Percentiles rank a stretch among this genome's conserved stretches.
Conservation (phyloP, 140 eudicot genomes). For the Bidens hawaiensis region DNA sequence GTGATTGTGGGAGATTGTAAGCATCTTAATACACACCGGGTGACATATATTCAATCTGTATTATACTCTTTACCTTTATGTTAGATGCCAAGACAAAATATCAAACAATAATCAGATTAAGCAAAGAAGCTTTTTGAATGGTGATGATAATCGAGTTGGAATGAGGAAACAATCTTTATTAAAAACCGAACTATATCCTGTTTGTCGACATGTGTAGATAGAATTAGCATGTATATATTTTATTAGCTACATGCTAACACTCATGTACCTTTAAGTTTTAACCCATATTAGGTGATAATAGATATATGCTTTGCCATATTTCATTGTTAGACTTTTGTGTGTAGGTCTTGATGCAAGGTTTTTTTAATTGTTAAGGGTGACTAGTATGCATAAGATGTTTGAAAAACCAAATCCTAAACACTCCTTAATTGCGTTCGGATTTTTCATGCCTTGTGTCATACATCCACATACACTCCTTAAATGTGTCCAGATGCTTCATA, state of each 20-base stretch:
- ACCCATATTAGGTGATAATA: too few relatives aligned
- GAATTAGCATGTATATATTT: neutral
- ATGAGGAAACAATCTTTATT: neutral
- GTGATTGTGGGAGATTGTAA: neutral
- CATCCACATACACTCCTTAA: too few relatives aligned
- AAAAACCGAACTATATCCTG: neutral
- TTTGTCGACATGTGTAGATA: neutral
- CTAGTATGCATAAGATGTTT: neutral
- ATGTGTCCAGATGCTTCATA: too few relatives aligned
- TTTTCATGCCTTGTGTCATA: neutral
- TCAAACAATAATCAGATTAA: neutral
- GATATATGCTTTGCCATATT: too few relatives aligned
- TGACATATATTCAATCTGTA: neutral
- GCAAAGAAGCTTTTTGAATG: slow-evolving; percentile 1
- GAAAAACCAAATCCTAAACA: neutral
- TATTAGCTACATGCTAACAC: neutral
- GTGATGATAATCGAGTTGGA: neutral
- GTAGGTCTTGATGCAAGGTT: neutral
- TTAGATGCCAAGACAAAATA: slow-evolving; percentile 4
- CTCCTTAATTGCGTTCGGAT: neutral
- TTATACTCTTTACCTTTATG: neutral
- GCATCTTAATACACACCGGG: neutral
- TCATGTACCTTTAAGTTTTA: too few relatives aligned
- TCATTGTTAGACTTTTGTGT: too few relatives aligned
- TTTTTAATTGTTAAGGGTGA: neutral